These are phyloP conservation scores for Sordariomycetes sp. DNA, from an alignment of 2,329 filamentous ascomycete species.

Conservation along the genomic window DNA sequence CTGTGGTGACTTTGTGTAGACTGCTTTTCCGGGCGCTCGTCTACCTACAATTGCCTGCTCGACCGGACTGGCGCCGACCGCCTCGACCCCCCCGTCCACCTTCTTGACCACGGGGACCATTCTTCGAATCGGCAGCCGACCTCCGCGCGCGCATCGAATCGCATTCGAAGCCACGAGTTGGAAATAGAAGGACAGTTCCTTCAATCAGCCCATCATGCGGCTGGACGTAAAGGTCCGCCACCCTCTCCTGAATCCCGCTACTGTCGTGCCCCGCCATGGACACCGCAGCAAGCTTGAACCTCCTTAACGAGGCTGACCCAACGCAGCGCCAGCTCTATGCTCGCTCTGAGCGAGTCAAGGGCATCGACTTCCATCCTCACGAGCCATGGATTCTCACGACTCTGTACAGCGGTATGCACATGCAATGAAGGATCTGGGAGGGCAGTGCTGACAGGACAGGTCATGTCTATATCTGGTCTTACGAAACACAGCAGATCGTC, in stretches of 20 bases:
- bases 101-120: too few species aligned
- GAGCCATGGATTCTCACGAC: constrained; percentile 97
- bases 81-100: too few species aligned
- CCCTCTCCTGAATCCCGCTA: not conserved
- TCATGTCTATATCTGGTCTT: constrained; percentile 99
- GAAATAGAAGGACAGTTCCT: too few species aligned
- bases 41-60: too few species aligned
- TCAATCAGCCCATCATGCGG: constrained; percentile 27
- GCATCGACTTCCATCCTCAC: constrained; percentile 92
- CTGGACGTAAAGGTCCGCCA: constrained; percentile 30
- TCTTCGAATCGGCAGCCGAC: too few species aligned
- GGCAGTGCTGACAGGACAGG: constrained; percentile 37
- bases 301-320: constrained; percentile 2
- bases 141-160: too few species aligned
- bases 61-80: too few species aligned
- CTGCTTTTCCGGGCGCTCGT: too few species aligned
- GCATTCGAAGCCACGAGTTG: too few species aligned
- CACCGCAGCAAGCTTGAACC: constrained; percentile 2
- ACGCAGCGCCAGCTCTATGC: constrained; percentile 45
- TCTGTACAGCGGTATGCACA: constrained; percentile 74
- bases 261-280: constrained; percentile 4
- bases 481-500: constrained; percentile 91
- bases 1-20: too few species aligned
- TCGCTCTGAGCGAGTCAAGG: constrained; percentile 91
- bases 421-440: not conserved